phyloP scores from a whole-genome alignment of 2,329 filamentous ascomycete genomes.

The Chaetomium strumarium region DNA sequence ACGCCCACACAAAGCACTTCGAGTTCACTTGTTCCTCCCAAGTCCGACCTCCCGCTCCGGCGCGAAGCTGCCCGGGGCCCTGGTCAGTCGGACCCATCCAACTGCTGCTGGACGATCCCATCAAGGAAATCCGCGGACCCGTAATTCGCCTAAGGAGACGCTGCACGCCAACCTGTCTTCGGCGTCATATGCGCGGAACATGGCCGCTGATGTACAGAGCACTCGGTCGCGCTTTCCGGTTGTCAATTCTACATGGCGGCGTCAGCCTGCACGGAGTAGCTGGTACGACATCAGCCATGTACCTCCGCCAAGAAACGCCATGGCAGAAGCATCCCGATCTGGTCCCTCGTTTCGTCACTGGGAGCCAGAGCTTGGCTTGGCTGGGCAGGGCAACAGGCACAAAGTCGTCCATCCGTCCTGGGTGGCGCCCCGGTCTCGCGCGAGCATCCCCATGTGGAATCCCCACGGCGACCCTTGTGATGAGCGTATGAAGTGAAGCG shows the following conservation, averaged over 20 bases:
- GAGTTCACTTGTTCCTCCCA: background rate
- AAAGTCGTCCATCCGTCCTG: conserved; percentile 16
- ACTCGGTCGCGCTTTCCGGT: conserved; percentile 2
- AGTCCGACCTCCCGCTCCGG: conserved; percentile 15
- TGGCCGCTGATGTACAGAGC: conserved; percentile 4
- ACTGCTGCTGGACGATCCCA: conserved; percentile 15
- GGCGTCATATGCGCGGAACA: conserved; percentile 10
- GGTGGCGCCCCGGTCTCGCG: conserved; percentile 20
- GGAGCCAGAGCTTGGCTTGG: conserved; percentile 8
- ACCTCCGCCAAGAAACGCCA: conserved; percentile 15
- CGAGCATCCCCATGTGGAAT: conserved; percentile 21
- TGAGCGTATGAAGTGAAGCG: conserved; percentile 2
- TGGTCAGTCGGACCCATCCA: conserved; percentile 3
- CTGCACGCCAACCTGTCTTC: conserved; percentile 15
- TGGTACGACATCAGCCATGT: conserved; percentile 14
- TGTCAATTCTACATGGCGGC: background rate
- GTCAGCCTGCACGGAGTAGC: background rate
- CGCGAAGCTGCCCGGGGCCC: conserved; percentile 5
- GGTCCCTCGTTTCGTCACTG: conserved; percentile 23
- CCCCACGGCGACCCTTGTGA: conserved; percentile 16
- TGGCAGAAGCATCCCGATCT: conserved; percentile 18
- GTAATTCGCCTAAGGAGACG: conserved; percentile 21
- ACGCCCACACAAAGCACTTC: background rate
- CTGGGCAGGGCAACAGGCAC: conserved; percentile 13
- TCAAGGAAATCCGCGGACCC: conserved; percentile 23